These are phyloP conservation scores for Saccharomycopsis malanga DNA, from an alignment of 805 yeast species.

Conservation along the genomic window DNA sequence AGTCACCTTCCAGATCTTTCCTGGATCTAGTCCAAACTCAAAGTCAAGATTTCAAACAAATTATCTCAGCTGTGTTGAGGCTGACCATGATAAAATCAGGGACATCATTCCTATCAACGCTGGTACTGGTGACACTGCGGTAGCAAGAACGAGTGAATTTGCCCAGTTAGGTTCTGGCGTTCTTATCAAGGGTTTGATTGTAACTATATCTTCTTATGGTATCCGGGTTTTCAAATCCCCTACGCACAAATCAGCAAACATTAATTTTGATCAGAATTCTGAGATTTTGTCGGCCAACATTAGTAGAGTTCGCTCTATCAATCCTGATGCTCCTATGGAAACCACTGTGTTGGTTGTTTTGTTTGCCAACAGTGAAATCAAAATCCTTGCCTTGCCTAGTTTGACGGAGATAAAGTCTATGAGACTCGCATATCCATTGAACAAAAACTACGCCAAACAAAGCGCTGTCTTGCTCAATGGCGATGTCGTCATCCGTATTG, in stretches of 20 bases:
- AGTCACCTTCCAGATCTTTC: constrained; percentile 55
- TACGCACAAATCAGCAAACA: constrained; percentile 21
- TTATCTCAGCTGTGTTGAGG: constrained; percentile 40
- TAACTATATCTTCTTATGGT: constrained; percentile 51
- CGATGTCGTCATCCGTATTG: constrained; percentile 50
- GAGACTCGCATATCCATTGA: constrained; percentile 37
- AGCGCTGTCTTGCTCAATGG: constrained; percentile 51
- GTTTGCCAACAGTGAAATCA: constrained; percentile 41
- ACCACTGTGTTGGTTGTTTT: constrained; percentile 39
- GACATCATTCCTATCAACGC: constrained; percentile 52
- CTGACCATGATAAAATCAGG: constrained; percentile 46
- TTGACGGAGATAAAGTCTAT: constrained; percentile 49
- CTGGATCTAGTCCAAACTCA: constrained; percentile 43
- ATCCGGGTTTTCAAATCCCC: constrained; percentile 34
- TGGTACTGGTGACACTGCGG: constrained; percentile 54
- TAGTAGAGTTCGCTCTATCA: constrained; percentile 2
- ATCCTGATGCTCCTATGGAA: constrained; percentile 29
- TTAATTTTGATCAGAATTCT: constrained; percentile 23
- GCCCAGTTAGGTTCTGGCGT: constrained; percentile 55
- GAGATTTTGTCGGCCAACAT: constrained; percentile 24
- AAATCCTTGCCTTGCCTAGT: constrained; percentile 49
- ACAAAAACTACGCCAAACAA: constrained; percentile 34
- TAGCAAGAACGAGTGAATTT: constrained; percentile 54
- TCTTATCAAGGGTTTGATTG: constrained; percentile 52
- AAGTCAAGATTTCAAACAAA: constrained; percentile 44